Evolutionary conservation across 768 basidiomycete species (phyloP).

Genomic region (Lactarius trivialis): DNA sequence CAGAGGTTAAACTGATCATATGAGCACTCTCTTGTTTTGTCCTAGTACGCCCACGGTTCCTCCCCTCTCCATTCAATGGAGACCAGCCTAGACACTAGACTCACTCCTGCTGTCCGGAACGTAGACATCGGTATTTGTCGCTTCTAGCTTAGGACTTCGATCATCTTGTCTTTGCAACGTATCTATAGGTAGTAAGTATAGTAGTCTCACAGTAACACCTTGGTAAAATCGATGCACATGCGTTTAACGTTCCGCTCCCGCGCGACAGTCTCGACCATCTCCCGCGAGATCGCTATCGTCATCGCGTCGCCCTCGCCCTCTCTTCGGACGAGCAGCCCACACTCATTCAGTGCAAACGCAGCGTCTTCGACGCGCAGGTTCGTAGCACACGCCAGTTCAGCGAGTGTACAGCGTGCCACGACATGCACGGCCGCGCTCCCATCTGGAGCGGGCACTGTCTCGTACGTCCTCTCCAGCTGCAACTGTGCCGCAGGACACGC

Average conservation of each 20-base stretch:
- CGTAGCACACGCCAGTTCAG: constrained; percentile 70
- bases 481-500: constrained; percentile 39
- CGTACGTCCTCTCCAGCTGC: constrained; percentile 41
- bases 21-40: too few species aligned
- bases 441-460: constrained; percentile 51
- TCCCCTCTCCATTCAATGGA: not conserved
- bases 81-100: not conserved
- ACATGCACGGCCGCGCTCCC: constrained; percentile 69
- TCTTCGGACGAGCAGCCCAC: constrained; percentile 58
- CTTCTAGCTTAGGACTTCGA: not conserved
- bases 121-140: not conserved
- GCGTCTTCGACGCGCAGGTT: constrained; percentile 81
- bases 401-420: constrained; percentile 62
- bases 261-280: constrained; percentile 63
- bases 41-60: too few species aligned
- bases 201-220: constrained; percentile 42
- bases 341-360: constrained; percentile 83
- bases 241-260: constrained; percentile 64
- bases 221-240: constrained; percentile 54
- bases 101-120: not conserved
- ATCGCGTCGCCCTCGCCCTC: constrained; percentile 31
- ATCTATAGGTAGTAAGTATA: not conserved
- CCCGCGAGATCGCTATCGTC: constrained; percentile 52
- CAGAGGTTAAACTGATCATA: not conserved
- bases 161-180: not conserved